Percentiles rank a stretch among this genome's conserved stretches.
Evolutionary conservation across 176 grass and related monocot genomes (phyloP).

Genomic region (maize (Zea mays)): Zm-B73-REFERENCE-NAM-5.0 NC_050099.1:181782501-181783000

Average conservation of each 20-base stretch:
- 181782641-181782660: conserved; percentile 19
- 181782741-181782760: conserved; percentile 53
- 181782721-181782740: conserved; percentile 71
- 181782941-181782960: conserved; percentile 46
- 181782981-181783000: conserved; percentile 68
- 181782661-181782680: conserved; percentile 68
- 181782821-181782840: conserved; percentile 52
- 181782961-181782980: conserved; percentile 49
- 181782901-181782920: conserved; percentile 38
- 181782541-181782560: not conserved
- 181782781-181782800: conserved; percentile 50
- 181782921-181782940: conserved; percentile 52
- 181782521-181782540: too few relatives aligned
- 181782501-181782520: too few relatives aligned
- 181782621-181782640: conserved; percentile 54
- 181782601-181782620: not conserved
- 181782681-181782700: conserved; percentile 54
- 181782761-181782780: conserved; percentile 38
- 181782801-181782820: conserved; percentile 28
- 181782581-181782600: too few relatives aligned
- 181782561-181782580: too few relatives aligned
- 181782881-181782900: conserved; percentile 80
- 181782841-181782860: conserved; percentile 40
- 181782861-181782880: conserved; percentile 55
- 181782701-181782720: conserved; percentile 40